phyloP scores from a whole-genome alignment of 805 yeast genomes.

The Trichomonascus vanleenenianus region DNA sequence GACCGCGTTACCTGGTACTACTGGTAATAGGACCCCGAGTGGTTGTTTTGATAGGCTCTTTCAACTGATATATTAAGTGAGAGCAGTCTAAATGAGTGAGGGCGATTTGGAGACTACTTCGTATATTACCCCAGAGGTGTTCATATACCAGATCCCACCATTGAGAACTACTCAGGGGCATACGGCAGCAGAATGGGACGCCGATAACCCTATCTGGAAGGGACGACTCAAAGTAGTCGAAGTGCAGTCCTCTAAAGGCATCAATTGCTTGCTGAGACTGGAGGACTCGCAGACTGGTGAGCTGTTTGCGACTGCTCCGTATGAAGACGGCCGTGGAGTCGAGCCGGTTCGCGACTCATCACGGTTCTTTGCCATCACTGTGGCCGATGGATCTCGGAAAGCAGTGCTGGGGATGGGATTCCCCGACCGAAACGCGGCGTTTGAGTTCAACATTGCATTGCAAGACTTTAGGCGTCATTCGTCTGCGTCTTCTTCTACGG shows the following conservation, averaged over 20 bases:
- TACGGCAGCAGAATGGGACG: conserved; percentile 28
- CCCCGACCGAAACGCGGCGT: conserved; percentile 27
- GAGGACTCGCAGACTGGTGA: conserved; percentile 24
- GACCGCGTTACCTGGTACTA: neutral
- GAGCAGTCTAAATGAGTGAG: neutral
- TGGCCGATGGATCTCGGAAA: conserved; percentile 28
- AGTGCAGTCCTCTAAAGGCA: conserved; percentile 7
- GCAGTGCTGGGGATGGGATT: conserved; percentile 38
- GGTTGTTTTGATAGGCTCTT: neutral
- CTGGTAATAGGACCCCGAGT: neutral
- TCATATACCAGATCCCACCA: conserved; percentile 26
- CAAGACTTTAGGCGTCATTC: conserved; percentile 27
- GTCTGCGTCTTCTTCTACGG: conserved; percentile 1
- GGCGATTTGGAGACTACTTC: conserved; percentile 12
- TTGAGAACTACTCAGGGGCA: conserved; percentile 21
- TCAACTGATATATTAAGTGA: neutral
- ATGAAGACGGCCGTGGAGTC: conserved; percentile 28
- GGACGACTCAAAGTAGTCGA: conserved; percentile 30
- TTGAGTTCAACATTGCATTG: conserved; percentile 33
- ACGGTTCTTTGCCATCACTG: conserved; percentile 30
- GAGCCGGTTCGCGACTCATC: conserved; percentile 28
- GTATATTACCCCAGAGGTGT: conserved; percentile 19
- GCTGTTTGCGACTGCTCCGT: conserved; percentile 32
- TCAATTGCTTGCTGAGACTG: conserved; percentile 25
- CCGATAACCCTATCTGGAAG: conserved; percentile 30